Evolutionary conservation across 371 early-diverging fungal species (phyloP).

Genomic region (Mortierella sp.): DNA sequence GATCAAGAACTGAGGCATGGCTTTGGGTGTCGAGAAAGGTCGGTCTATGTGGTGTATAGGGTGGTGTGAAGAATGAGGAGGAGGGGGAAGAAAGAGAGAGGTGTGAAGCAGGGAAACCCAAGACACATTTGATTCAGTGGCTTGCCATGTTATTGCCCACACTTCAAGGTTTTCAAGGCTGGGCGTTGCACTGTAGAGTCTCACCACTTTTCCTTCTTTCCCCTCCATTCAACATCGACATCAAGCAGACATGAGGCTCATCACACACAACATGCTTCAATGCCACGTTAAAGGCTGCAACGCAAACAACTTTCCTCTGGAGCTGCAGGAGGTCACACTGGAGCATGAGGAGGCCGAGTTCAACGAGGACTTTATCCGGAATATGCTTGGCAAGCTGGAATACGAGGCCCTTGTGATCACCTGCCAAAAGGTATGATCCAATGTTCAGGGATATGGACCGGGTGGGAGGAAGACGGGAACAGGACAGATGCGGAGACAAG

Average conservation of each 20-base stretch:
- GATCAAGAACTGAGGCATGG: conserved; percentile 52
- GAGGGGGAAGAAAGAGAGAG: no score
- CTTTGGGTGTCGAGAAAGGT: background rate
- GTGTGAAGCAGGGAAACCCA: no score
- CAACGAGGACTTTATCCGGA: conserved; percentile 85
- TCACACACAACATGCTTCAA: conserved; percentile 98
- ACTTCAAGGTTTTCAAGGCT: no score
- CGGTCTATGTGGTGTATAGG: no score
- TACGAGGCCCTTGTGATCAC: conserved; percentile 86
- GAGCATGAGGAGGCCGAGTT: conserved; percentile 87
- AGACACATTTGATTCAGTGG: background rate
- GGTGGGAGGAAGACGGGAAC: background rate
- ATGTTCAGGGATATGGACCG: no score
- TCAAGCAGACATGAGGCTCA: conserved; percentile 76
- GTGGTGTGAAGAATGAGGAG: no score
- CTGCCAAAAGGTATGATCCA: conserved; percentile 69
- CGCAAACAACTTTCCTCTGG: conserved; percentile 89
- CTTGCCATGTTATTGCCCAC: conserved; percentile 5
- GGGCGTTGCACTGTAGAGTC: no score
- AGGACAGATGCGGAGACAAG: background rate
- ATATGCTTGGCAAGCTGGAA: conserved; percentile 87
- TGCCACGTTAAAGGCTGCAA: conserved; percentile 97
- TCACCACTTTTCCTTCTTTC: background rate
- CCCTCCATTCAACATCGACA: background rate
- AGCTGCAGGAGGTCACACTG: conserved; percentile 84